Evolutionary conservation across 139 green algal species (phyloP).

Genomic region (Chlamydomonas sp.): DNA sequence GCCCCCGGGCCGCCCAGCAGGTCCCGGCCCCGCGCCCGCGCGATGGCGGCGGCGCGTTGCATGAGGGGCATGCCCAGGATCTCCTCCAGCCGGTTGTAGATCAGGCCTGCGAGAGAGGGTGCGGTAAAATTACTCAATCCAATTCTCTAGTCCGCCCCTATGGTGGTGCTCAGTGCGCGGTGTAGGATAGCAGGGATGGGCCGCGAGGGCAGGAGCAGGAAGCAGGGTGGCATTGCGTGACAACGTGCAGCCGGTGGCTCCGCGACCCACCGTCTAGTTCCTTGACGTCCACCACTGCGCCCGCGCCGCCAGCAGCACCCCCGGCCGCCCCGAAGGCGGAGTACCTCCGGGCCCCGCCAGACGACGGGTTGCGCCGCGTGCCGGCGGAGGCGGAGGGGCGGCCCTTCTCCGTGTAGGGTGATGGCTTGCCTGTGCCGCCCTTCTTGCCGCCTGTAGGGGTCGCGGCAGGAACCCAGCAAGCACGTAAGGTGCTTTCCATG

Average conservation of each 20-base stretch:
- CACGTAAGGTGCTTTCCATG: background rate
- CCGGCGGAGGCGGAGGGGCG: background rate
- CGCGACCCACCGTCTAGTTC: constrained; percentile 10
- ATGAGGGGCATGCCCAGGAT: constrained; percentile 42
- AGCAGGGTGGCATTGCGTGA: too few relatives aligned
- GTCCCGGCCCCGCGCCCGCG: background rate
- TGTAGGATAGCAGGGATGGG: too few relatives aligned
- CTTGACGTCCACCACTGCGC: background rate
- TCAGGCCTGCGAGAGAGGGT: constrained; percentile 28
- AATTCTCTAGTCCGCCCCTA: too few relatives aligned
- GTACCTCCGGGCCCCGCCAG: background rate
- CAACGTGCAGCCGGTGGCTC: too few relatives aligned
- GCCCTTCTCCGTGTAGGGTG: constrained; percentile 4
- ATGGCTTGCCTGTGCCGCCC: constrained; percentile 9
- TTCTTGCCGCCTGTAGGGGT: background rate
- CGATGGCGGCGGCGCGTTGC: background rate
- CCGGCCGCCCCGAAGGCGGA: background rate
- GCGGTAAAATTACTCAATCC: too few relatives aligned
- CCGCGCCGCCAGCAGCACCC: background rate
- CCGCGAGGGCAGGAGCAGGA: too few relatives aligned
- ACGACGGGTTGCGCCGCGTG: background rate
- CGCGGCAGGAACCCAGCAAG: background rate
- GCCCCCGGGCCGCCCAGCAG: background rate
- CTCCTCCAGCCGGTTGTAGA: constrained; percentile 37
- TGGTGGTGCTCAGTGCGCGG: too few relatives aligned